Base-by-base conservation (phyloP, 306 rosid genomes). In the Echinosophora koreensis region DNA sequence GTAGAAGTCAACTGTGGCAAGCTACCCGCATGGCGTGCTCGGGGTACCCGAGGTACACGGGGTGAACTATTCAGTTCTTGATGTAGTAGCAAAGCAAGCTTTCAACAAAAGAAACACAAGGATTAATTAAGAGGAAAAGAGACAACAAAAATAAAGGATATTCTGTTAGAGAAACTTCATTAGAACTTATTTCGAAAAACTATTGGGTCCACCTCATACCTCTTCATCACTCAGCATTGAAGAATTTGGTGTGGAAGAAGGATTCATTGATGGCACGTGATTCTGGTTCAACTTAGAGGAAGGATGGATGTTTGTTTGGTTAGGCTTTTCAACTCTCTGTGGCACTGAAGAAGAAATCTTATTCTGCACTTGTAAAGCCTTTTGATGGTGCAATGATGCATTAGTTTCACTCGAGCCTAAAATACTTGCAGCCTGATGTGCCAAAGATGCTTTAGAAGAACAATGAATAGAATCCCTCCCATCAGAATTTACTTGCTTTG, bases 31-130 rank as follows among this genome's bases (percentile, higher is more conserved):
- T 90, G 84, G 71, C 97, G 97, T 80, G 87, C 90, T 58, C 99
- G 92, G 54, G 99, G 99, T 16, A 95, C 97, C 71, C 99, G 97
- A 66, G 99, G 99, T 70, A 95, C 99, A 74, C 99, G 88, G 12
- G 97, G 97, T 49, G 99, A 95, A 85, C 99, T 95, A 78, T 95
- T 95, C 77, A 95, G 89, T 83, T 95, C 92, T 86, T 95, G 99
- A 82, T 95, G 99, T 83, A 95, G 78, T 52, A 95, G 89, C 82
- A 95, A 82, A 38, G 99, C 99, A 68, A 89, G 90, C 99, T 95
- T 85, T 78, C 80, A 78, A 64, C 64, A 80, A 51, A 61, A 17
- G 49, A 8, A 54, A 69, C 5, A 61, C 13, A 11, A 6, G 15
- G 14, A 30, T 14, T 61, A 82, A 76, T 71, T 72, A 35, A 51